phyloP scores from a whole-genome alignment of 306 rosid species.

The Sphenostylis stenocarpa region DNA sequence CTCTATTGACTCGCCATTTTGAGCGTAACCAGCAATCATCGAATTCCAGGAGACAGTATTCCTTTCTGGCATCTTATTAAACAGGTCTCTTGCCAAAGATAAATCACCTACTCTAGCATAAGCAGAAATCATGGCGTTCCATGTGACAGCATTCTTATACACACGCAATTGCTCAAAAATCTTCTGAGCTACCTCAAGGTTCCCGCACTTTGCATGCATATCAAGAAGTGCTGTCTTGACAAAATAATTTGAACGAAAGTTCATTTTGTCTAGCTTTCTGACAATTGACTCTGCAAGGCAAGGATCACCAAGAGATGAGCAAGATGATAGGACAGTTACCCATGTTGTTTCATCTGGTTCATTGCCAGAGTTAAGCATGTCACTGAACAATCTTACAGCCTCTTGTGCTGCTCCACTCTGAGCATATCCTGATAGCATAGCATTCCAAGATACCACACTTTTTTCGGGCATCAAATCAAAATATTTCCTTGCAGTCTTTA shows the following conservation, averaged over 20 bases:
- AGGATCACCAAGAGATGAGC: constrained; percentile 48
- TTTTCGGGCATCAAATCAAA: constrained; percentile 59
- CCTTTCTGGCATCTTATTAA: constrained; percentile 60
- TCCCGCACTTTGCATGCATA: constrained; percentile 68
- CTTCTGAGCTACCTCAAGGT: constrained; percentile 48
- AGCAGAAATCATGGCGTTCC: constrained; percentile 76
- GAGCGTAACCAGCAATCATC: constrained; percentile 66
- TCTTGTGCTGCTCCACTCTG: constrained; percentile 53
- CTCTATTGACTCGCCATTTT: constrained; percentile 57
- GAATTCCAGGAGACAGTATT: constrained; percentile 70
- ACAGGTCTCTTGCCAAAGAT: constrained; percentile 51
- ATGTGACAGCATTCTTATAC: constrained; percentile 46
- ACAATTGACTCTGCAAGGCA: constrained; percentile 44
- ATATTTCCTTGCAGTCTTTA: constrained; percentile 51
- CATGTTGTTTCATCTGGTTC: constrained; percentile 60
- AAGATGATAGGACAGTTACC: constrained; percentile 57
- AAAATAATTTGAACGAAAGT: constrained; percentile 49
- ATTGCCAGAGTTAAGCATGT: constrained; percentile 45
- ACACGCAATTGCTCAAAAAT: constrained; percentile 53
- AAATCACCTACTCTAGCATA: constrained; percentile 58
- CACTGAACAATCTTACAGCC: constrained; percentile 53
- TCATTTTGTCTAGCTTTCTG: constrained; percentile 35
- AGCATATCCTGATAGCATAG: constrained; percentile 72
- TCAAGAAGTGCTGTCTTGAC: constrained; percentile 66
- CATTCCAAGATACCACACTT: constrained; percentile 76